Base-by-base conservation (phyloP, 306 rosid genomes). In the Hippophae tibetana region DNA sequence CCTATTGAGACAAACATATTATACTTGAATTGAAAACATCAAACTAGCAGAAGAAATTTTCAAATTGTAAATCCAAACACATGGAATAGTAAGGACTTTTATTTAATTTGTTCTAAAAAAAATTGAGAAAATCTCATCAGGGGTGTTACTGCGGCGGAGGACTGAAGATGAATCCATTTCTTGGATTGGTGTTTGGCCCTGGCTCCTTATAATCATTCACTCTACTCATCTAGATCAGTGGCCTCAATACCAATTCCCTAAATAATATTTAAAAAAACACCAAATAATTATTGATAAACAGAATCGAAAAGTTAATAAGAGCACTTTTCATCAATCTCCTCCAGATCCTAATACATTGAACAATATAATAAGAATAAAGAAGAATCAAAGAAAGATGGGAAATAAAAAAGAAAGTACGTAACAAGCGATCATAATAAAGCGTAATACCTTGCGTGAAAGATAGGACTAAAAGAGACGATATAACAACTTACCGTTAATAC, bases 201-300 rank as follows among this genome's bases (percentile, higher is more conserved):
- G 97, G 97, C 0, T 80, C 90, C 43, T 67, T 23, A 72, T 90
- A 90, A 63, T 90, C 97, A 82, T 61, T 76, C 10, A 74, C 43
- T 46, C 56, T 80, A n/a, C 57, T 63, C 73, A 41, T 48, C 14
- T 18, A 18, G 23, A 18, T 43, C 38, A 62, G 73, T 69, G 13
- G 60, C 41, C 52, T 61, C 66, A 48, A 51, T 52, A 7, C 41
- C 70, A 74, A 3, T 23, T 63, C 50, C 79, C 95, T 89, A 77
- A 13, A 10, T 1, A 49, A 6, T 13, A 31, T 11, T 43, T 8
- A 12, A 1, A 49, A 5, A 41, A 43, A 49, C 40, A 67, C 61
- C 60, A 71, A 6, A n/a, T 1, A 61, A 26, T 7, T 10, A 49
- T 7, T 9, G 9, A 42, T 48, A 25, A 54, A 62, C n/a, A 56